phyloP scores from a whole-genome alignment of 2,329 filamentous ascomycete genomes.

The Aspergillus piperis region DNA sequence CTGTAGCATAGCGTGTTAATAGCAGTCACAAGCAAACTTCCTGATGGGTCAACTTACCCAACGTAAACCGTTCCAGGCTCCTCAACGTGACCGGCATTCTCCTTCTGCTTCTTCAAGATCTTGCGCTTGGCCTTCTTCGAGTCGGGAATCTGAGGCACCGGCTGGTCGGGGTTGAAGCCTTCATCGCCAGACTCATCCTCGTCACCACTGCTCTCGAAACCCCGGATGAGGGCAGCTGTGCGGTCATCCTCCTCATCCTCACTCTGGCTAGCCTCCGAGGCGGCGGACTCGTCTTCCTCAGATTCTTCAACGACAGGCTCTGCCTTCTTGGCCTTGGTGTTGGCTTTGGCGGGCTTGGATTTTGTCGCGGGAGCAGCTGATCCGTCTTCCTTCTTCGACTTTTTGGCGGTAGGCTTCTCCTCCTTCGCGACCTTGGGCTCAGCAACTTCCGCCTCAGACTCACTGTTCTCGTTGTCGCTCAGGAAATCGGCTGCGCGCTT shows the following conservation, averaged over 20 bases:
- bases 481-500: slow-evolving; percentile 53
- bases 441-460: slow-evolving; percentile 25
- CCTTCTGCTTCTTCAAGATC: slow-evolving; percentile 54
- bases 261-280: slow-evolving; percentile 26
- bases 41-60: slow-evolving; percentile 52
- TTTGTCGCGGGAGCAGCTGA: slow-evolving; percentile 34
- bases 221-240: slow-evolving; percentile 55
- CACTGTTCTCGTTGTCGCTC: slow-evolving; percentile 43
- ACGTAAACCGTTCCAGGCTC: slow-evolving; percentile 81
- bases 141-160: slow-evolving; percentile 46
- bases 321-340: slow-evolving; percentile 49
- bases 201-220: slow-evolving; percentile 58
- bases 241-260: slow-evolving; percentile 51
- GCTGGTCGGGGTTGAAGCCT: slow-evolving; percentile 48
- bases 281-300: slow-evolving; percentile 30
- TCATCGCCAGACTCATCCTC: slow-evolving; percentile 52
- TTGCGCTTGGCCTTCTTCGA: slow-evolving; percentile 52
- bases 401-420: slow-evolving; percentile 51
- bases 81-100: slow-evolving; percentile 43
- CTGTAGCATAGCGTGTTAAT: slow-evolving; percentile 37
- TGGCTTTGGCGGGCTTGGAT: slow-evolving; percentile 36
- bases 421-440: slow-evolving; percentile 25
- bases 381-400: slow-evolving; percentile 39
- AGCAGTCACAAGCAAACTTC: slow-evolving; percentile 9
- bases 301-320: slow-evolving; percentile 40